Percentiles rank a stretch among this genome's conserved stretches.
These are phyloP conservation scores for Yarrowia sp. DNA, from an alignment of 805 yeast species.

Conservation along the genomic window DNA sequence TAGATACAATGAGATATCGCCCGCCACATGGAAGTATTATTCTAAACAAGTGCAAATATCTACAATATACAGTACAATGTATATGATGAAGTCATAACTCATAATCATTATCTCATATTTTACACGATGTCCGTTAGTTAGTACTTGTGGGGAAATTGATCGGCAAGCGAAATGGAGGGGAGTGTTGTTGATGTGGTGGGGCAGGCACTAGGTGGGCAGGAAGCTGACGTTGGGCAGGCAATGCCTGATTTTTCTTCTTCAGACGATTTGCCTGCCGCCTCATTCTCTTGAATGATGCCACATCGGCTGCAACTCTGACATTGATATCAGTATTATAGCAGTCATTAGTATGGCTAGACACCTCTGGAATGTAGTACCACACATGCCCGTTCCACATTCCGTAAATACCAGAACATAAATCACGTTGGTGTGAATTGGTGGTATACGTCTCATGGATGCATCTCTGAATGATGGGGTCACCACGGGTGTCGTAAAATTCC, in stretches of 20 bases:
- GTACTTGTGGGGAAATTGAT: neutral
- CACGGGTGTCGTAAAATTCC: neutral
- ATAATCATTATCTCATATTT: conserved; percentile 5
- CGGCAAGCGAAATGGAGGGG: neutral
- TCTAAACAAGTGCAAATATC: too few relatives aligned
- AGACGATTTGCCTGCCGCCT: neutral
- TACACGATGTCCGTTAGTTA: conserved; percentile 8
- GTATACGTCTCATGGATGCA: neutral
- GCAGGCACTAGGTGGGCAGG: neutral
- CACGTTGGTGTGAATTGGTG: neutral
- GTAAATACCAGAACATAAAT: neutral
- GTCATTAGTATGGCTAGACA: conserved; percentile 1
- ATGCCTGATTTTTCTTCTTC: neutral
- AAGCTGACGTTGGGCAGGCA: neutral
- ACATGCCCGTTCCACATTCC: conserved; percentile 4
- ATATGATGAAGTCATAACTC: neutral
- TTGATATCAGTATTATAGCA: conserved; percentile 1
- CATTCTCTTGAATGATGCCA: conserved; percentile 3
- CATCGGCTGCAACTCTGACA: neutral
- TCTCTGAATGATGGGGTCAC: neutral
- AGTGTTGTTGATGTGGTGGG: neutral
- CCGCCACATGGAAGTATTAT: too few relatives aligned
- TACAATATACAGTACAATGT: neutral
- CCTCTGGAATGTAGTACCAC: conserved; percentile 7
- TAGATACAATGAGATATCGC: too few relatives aligned